Evolutionary conservation across 2,329 filamentous ascomycete species (phyloP).

Genomic region (Xylariales sp.): DNA sequence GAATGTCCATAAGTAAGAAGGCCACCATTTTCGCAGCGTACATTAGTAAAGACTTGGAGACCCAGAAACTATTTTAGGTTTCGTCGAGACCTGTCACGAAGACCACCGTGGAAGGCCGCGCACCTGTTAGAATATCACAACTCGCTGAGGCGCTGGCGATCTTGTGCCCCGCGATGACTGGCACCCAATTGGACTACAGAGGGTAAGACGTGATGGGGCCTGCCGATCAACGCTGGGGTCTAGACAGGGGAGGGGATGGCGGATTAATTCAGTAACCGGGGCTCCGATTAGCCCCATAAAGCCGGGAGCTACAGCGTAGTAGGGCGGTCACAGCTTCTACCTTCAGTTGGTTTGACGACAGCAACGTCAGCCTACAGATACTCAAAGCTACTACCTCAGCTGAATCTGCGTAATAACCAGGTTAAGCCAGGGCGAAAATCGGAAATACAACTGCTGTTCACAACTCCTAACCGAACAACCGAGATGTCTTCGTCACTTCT

Average conservation of each 20-base stretch:
- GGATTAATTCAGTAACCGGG: conserved; percentile 5
- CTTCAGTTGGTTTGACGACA: no score
- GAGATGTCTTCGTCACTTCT: conserved; percentile 51
- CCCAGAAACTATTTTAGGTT: no score
- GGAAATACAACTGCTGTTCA: no score
- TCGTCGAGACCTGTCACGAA: background rate
- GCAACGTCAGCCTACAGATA: no score
- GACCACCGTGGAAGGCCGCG: background rate
- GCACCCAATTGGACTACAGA: background rate
- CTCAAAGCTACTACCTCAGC: no score
- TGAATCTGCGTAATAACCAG: no score
- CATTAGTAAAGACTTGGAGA: no score
- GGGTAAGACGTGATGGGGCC: conserved; percentile 1
- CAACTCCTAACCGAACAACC: no score
- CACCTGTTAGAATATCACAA: background rate
- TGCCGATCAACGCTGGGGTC: background rate
- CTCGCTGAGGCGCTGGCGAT: background rate
- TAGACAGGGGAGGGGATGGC: background rate
- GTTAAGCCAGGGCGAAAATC: no score
- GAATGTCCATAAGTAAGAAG: no score
- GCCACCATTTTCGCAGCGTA: no score
- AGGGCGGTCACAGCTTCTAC: background rate
- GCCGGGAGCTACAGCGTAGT: background rate
- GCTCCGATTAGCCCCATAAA: background rate
- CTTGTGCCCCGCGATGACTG: conserved; percentile 1